Evolutionary conservation across 495 filamentous ascomycete species (phyloP).

Genomic region (Penicillium canariense): DNA sequence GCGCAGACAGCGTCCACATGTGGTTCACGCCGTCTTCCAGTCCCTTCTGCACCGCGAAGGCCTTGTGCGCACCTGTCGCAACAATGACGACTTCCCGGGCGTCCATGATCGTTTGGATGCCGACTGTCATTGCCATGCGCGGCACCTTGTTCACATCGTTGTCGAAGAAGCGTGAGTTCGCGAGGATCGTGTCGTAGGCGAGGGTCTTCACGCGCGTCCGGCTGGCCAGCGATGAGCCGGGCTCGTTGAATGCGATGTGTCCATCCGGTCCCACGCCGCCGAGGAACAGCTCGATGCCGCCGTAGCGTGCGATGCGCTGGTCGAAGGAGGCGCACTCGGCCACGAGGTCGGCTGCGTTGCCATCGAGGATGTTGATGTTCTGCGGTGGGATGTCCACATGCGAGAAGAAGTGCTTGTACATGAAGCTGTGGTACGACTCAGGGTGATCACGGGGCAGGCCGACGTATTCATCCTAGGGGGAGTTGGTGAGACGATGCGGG

Average conservation of each 20-base stretch:
- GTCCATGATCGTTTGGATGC: constrained; percentile 83
- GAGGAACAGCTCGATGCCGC: constrained; percentile 83
- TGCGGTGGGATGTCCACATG: constrained; percentile 77
- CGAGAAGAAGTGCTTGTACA: constrained; percentile 89
- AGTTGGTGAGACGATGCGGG: not conserved
- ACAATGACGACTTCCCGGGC: constrained; percentile 80
- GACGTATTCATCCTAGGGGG: constrained; percentile 75
- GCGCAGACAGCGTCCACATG: constrained; percentile 82
- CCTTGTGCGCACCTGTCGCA: constrained; percentile 76
- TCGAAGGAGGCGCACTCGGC: constrained; percentile 79
- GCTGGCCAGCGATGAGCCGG: constrained; percentile 74
- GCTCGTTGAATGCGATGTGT: constrained; percentile 89
- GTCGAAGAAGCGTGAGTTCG: constrained; percentile 80
- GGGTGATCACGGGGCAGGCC: constrained; percentile 78
- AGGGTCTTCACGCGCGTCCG: constrained; percentile 83
- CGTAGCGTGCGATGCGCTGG: constrained; percentile 67
- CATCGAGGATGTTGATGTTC: constrained; percentile 85
- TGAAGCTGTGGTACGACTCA: constrained; percentile 83
- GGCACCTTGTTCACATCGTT: constrained; percentile 72
- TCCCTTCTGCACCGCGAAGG: constrained; percentile 75
- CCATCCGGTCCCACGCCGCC: constrained; percentile 84
- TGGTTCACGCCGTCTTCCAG: constrained; percentile 82
- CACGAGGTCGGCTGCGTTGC: constrained; percentile 71
- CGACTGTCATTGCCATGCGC: constrained; percentile 80
- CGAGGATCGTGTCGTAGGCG: constrained; percentile 82